phyloP scores from a whole-genome alignment of 345 rosid species.

The Salix suchowensis region DNA sequence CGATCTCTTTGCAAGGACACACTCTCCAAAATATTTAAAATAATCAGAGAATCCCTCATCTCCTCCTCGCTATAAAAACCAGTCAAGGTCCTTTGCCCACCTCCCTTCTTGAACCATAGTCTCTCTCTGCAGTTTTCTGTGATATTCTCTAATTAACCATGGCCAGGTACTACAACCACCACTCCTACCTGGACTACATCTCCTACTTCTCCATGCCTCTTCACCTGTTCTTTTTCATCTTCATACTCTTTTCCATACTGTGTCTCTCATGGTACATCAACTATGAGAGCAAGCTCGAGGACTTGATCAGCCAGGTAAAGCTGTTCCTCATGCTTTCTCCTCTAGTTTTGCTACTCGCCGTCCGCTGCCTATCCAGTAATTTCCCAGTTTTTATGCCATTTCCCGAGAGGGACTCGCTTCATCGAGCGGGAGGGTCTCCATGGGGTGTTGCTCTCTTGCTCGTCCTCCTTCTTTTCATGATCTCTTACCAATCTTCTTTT shows the following conservation, averaged over 20 bases:
- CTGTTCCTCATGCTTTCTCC: slow-evolving; percentile 49
- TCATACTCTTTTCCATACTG: slow-evolving; percentile 27
- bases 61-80: background rate
- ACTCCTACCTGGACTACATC: slow-evolving; percentile 27
- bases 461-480: slow-evolving; percentile 30
- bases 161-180: slow-evolving; percentile 8
- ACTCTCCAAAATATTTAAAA: too few relatives aligned
- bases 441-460: slow-evolving; percentile 37
- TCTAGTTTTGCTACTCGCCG: slow-evolving; percentile 34
- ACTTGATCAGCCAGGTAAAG: slow-evolving; percentile 37
- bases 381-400: slow-evolving; percentile 17
- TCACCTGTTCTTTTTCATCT: slow-evolving; percentile 38
- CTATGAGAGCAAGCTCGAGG: slow-evolving; percentile 42
- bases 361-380: slow-evolving; percentile 34
- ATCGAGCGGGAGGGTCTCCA: slow-evolving; percentile 38
- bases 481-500: slow-evolving; percentile 34
- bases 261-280: slow-evolving; percentile 53
- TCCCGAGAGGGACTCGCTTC: slow-evolving; percentile 46
- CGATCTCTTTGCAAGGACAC: too few relatives aligned
- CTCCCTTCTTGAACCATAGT: background rate
- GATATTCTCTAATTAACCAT: background rate
- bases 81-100: background rate
- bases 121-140: background rate
- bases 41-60: background rate
- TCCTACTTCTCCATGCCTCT: slow-evolving; percentile 32